Evolutionary conservation across 176 grass and related monocot species (phyloP), one percentile per base, ranked within the genome.

Genomic region (Phragmites australis): DNA sequence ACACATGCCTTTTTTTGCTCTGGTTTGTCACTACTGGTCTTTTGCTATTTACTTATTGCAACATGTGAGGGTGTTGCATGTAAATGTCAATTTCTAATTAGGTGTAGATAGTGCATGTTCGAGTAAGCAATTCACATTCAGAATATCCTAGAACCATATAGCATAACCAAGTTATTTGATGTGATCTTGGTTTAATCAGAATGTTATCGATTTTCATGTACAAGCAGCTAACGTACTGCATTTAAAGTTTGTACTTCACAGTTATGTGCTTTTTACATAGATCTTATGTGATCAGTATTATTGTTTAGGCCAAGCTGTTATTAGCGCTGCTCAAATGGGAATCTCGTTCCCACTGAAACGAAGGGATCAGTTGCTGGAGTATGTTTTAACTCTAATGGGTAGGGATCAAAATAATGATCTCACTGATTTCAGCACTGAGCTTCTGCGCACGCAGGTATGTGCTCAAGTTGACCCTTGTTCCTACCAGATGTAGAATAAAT

Each of bases 301-400:
- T 31, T 56, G 47, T 82, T 64, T 79, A 97, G 95, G 95, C 29
- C 88, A 70, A 76, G 92, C 95, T 87, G 95, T 97, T 82, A 85
- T 97, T 88, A 88, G 83, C 58, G 95, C 95, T 60, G 87, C 95
- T 60, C 86, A 93, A 89, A 93, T 97, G 83, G 95, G 95, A 48
- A 89, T 97, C 68, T 97, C 92, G 31, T 97, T 97, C 87, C 95
- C 95, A 52, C 74, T 97, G 72, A 92, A 97, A 89, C 74, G 88
- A 77, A 97, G 95, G 85, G 95, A 97, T 78, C 87, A 94, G 71
- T 88, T 97, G 74, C 90, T 97, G 29, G 95, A 93, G 76, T 97
- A 93, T 48, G 92, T 97, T 44, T 82, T 97, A 77, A 97, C 95
- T 65, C 81, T 97, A 88, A 97, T 97, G 95, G 95, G 95, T 78